A percentile compares a stretch with the other conserved stretches of the same genome.
Evolutionary conservation across 2,329 filamentous ascomycete genomes (phyloP).

Genomic region (Aureobasidium sp.): DNA sequence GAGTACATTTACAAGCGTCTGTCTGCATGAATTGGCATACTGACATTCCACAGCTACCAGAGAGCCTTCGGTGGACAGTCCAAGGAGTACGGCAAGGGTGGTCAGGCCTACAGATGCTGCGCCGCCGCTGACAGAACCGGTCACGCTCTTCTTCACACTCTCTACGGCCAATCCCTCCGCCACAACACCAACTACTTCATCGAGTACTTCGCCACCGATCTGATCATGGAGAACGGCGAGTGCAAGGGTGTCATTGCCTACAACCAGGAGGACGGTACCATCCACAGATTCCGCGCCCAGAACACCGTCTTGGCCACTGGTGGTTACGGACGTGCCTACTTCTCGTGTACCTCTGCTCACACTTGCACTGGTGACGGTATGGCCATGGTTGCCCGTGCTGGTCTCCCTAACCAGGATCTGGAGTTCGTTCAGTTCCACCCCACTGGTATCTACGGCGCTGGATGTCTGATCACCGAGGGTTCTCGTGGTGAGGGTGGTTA

Average conservation of each 20-base stretch:
- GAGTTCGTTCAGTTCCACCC: conserved; percentile 99
- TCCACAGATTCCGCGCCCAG: conserved; percentile 93
- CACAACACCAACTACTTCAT: conserved; percentile 99
- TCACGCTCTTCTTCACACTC: conserved; percentile 93
- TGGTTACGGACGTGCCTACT: conserved; percentile 96
- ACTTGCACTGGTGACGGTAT: conserved; percentile 98
- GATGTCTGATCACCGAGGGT: conserved; percentile 95
- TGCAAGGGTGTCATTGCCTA: conserved; percentile 75
- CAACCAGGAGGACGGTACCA: conserved; percentile 97
- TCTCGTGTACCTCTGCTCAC: conserved; percentile 95
- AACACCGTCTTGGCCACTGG: conserved; percentile 96
- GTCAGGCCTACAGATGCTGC: conserved; percentile 95
- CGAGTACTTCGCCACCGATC: conserved; percentile 93
- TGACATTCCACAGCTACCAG: conserved; percentile 59
- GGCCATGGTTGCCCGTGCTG: conserved; percentile 97
- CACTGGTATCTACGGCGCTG: conserved; percentile 97
- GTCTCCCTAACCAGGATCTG: conserved; percentile 96
- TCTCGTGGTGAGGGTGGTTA: conserved; percentile 98
- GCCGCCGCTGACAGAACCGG: conserved; percentile 94
- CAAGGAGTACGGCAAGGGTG: conserved; percentile 89
- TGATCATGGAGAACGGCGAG: conserved; percentile 95
- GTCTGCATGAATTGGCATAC: neutral
- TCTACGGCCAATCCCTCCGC: conserved; percentile 92
- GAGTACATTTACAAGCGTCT: neutral
- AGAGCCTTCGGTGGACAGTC: conserved; percentile 98